Conservation (phyloP, 306 rosid genomes). For the Chamaecrista fasciculata region DNA sequence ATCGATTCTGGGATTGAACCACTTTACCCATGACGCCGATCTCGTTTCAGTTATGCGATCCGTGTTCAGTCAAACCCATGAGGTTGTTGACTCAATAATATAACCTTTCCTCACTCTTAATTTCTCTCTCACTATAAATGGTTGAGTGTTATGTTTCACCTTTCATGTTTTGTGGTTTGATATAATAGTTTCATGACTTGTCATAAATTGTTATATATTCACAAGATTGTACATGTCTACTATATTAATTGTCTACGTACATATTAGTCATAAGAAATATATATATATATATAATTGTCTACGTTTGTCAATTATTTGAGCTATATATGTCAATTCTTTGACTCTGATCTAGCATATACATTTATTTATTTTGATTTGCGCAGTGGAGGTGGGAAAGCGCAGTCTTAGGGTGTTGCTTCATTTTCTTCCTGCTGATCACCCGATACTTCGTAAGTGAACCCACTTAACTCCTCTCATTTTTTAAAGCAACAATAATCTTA, state of each 20-base stretch:
- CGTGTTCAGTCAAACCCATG: constrained; percentile 67
- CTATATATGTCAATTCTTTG: no score
- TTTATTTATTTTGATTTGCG: constrained; percentile 25
- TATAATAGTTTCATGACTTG: no score
- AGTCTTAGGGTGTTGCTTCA: constrained; percentile 77
- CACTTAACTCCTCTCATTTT: background rate
- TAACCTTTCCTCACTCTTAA: background rate
- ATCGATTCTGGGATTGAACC: constrained; percentile 69
- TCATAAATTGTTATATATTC: no score
- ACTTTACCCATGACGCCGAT: constrained; percentile 72
- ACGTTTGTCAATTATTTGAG: no score
- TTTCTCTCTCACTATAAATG: background rate
- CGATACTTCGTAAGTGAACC: constrained; percentile 75
- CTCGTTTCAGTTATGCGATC: constrained; percentile 81
- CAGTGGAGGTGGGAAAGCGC: constrained; percentile 99
- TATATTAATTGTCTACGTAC: no score
- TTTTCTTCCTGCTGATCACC: constrained; percentile 74
- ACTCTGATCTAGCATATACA: no score
- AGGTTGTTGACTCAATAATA: constrained; percentile 29
- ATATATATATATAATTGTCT: no score
- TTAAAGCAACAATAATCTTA: no score
- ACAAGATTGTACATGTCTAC: no score
- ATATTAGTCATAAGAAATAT: no score
- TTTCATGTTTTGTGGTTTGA: background rate
- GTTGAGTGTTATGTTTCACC: background rate